Evolutionary conservation across 208 protist species (phyloP).

Genomic region (Acanthamoeba triangularis): DNA sequence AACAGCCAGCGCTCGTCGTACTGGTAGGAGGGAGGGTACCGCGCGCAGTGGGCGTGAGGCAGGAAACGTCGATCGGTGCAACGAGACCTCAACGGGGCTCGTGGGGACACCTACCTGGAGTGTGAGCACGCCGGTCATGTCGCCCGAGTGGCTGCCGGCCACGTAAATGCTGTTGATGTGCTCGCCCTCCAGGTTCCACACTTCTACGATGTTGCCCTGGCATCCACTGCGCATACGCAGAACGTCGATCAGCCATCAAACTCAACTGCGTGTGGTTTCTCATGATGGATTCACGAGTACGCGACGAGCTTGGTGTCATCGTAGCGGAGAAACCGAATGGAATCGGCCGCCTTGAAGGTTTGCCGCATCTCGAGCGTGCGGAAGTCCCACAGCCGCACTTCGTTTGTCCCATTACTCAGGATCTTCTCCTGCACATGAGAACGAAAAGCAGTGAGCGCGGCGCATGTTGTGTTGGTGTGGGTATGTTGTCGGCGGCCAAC

Average conservation of each 20-base stretch:
- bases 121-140: not conserved
- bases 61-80: not conserved
- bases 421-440: slow-evolving; percentile 17
- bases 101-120: not conserved
- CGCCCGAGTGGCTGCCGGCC: not conserved
- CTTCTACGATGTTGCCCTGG: not conserved
- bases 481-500: not conserved
- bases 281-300: not conserved
- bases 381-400: not conserved
- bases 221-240: not conserved
- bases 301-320: not conserved
- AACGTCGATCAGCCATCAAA: not conserved
- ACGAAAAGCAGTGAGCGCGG: too few relatives aligned
- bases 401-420: not conserved
- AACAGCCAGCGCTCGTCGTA: slow-evolving; percentile 19
- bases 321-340: slow-evolving; percentile 16
- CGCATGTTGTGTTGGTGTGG: too few relatives aligned
- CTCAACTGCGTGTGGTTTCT: not conserved
- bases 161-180: not conserved
- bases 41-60: not conserved
- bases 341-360: not conserved
- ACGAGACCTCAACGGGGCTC: not conserved
- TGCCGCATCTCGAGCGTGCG: not conserved
- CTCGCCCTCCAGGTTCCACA: not conserved
- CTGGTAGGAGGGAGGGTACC: not conserved